A percentile compares a stretch with the other conserved stretches of the same genome.
These are phyloP conservation scores for Beta macrorhiza DNA, from an alignment of 179 eudicot genomes.

Conservation along the genomic window DNA sequence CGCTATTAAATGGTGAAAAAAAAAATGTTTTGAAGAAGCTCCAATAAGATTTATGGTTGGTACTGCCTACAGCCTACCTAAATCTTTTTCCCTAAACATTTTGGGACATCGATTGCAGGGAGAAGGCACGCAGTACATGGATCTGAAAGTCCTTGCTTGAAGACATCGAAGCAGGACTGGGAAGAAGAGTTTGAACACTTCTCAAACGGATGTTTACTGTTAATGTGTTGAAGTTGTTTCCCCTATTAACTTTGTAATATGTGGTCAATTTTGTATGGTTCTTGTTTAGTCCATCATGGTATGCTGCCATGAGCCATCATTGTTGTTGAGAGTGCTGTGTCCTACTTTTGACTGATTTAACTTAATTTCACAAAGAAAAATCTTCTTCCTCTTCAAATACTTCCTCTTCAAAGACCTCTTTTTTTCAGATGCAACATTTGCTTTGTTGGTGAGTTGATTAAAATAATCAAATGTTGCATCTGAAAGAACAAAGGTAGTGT, in stretches of 20 bases:
- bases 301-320: background rate
- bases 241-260: background rate
- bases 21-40: background rate
- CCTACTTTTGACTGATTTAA: background rate
- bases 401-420: no score
- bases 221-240: background rate
- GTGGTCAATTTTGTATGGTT: background rate
- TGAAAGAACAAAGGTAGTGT: no score
- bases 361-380: background rate
- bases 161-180: background rate
- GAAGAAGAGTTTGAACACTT: background rate
- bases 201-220: background rate
- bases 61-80: background rate
- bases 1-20: background rate
- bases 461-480: no score
- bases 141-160: constrained; percentile 1
- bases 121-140: background rate
- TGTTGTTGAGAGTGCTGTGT: background rate
- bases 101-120: background rate
- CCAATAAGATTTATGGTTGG: background rate
- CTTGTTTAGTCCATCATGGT: background rate
- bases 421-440: no score
- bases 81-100: background rate
- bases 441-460: no score
- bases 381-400: background rate